A percentile compares a stretch with the other conserved stretches of the same genome.
phyloP scores from a whole-genome alignment of 148 eudicot genomes.

The Camellia lanceoleosa region DNA sequence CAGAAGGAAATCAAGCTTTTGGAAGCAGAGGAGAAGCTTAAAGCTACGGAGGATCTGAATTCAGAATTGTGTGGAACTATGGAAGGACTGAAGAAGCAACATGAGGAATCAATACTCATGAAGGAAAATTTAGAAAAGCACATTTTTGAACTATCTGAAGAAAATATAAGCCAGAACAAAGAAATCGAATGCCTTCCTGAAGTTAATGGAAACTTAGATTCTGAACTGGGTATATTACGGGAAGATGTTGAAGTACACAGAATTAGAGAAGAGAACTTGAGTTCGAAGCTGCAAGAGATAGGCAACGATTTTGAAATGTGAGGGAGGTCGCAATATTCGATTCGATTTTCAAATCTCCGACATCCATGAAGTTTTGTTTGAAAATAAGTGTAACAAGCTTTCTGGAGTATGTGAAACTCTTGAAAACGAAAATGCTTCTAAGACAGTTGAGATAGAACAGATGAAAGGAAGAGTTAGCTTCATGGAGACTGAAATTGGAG shows the following conservation, averaged over 20 bases:
- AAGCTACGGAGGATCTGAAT: constrained; percentile 36
- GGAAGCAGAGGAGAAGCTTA: constrained; percentile 39
- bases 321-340: constrained; percentile 90
- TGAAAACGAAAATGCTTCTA: constrained; percentile 47
- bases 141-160: constrained; percentile 38
- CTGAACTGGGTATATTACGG: constrained; percentile 48
- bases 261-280: constrained; percentile 61
- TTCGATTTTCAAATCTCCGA: constrained; percentile 90
- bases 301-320: constrained; percentile 76
- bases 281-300: constrained; percentile 65
- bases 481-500: constrained; percentile 61
- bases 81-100: constrained; percentile 38
- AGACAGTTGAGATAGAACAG: constrained; percentile 53
- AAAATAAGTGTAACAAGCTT: constrained; percentile 75
- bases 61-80: constrained; percentile 44
- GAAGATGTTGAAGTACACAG: constrained; percentile 64
- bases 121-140: constrained; percentile 43
- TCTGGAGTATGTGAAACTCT: constrained; percentile 57
- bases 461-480: constrained; percentile 52
- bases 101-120: constrained; percentile 30
- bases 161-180: constrained; percentile 33
- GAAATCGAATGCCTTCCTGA: constrained; percentile 55
- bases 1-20: constrained; percentile 49
- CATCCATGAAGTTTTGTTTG: constrained; percentile 56
- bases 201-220: constrained; percentile 47